Evolutionary conservation across 306 rosid genomes (phyloP).

Genomic region (Trichosanthes cucumerina): DNA sequence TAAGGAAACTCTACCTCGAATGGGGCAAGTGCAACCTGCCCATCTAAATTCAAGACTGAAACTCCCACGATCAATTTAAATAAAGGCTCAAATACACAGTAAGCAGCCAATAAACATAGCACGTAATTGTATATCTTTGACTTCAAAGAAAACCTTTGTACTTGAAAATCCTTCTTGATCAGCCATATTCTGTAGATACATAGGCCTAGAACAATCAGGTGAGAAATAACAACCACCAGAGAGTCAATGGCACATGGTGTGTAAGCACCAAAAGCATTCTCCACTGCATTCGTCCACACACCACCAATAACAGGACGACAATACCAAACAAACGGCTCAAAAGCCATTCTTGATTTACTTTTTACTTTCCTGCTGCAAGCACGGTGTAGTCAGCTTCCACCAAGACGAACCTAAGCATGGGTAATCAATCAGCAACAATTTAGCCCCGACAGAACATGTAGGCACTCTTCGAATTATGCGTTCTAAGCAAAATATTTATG

Average conservation of each 20-base stretch:
- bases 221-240: slow-evolving; percentile 49
- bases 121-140: slow-evolving; percentile 70
- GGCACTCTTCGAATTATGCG: not conserved
- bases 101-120: slow-evolving; percentile 56
- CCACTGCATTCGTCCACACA: slow-evolving; percentile 55
- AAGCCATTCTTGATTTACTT: slow-evolving; percentile 37
- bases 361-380: not conserved
- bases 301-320: slow-evolving; percentile 76
- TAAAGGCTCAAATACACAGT: slow-evolving; percentile 61
- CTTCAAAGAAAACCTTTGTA: slow-evolving; percentile 55
- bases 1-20: slow-evolving; percentile 56
- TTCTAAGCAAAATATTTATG: not conserved
- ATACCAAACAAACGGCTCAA: slow-evolving; percentile 62
- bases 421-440: slow-evolving; percentile 1
- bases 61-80: slow-evolving; percentile 67
- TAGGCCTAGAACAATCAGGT: slow-evolving; percentile 55
- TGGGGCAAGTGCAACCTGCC: slow-evolving; percentile 67
- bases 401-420: not conserved
- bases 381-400: not conserved
- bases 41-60: slow-evolving; percentile 71
- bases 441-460: not conserved
- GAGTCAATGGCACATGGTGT: slow-evolving; percentile 79
- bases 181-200: slow-evolving; percentile 72
- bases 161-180: slow-evolving; percentile 48
- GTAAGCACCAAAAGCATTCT: slow-evolving; percentile 78